phyloP scores from a whole-genome alignment of 1,284 basidiomycete genomes.

The Volvariella volvacea region DNA sequence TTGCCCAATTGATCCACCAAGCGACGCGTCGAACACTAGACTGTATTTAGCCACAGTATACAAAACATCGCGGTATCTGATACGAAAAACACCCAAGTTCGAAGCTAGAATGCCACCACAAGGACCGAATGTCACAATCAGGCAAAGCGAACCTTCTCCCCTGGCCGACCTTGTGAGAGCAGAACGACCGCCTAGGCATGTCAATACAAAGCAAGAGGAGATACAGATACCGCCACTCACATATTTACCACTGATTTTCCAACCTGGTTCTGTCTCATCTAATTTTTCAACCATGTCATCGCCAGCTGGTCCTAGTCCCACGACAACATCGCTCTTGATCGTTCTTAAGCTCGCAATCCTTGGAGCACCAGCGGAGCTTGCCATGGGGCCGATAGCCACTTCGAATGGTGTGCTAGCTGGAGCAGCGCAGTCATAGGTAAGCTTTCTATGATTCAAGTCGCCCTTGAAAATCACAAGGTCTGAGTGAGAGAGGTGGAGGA shows the following conservation, averaged over 20 bases:
- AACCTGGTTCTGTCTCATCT: conserved; percentile 86
- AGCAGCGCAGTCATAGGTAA: conserved; percentile 92
- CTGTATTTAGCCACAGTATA: no score
- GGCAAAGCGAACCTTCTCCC: conserved; percentile 74
- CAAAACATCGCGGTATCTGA: conserved; percentile 1
- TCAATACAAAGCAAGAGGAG: neutral
- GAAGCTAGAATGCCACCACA: no score
- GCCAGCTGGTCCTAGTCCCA: conserved; percentile 63
- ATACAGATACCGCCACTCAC: conserved; percentile 41
- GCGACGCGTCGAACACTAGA: no score
- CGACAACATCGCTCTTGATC: conserved; percentile 83
- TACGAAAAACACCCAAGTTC: neutral
- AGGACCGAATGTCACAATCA: no score
- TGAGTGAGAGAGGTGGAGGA: conserved; percentile 85
- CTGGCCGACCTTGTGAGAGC: conserved; percentile 79
- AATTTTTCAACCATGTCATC: conserved; percentile 74
- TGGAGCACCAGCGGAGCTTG: conserved; percentile 83
- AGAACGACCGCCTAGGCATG: conserved; percentile 72
- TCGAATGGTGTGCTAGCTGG: conserved; percentile 90
- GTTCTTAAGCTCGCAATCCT: conserved; percentile 82
- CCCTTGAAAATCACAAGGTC: conserved; percentile 97
- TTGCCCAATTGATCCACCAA: no score
- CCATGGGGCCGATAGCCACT: conserved; percentile 90
- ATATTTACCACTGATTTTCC: conserved; percentile 97
- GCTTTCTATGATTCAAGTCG: conserved; percentile 87